Base-by-base conservation (phyloP, 2,329 filamentous ascomycete genomes). In the Myriangium duriaei region DNA sequence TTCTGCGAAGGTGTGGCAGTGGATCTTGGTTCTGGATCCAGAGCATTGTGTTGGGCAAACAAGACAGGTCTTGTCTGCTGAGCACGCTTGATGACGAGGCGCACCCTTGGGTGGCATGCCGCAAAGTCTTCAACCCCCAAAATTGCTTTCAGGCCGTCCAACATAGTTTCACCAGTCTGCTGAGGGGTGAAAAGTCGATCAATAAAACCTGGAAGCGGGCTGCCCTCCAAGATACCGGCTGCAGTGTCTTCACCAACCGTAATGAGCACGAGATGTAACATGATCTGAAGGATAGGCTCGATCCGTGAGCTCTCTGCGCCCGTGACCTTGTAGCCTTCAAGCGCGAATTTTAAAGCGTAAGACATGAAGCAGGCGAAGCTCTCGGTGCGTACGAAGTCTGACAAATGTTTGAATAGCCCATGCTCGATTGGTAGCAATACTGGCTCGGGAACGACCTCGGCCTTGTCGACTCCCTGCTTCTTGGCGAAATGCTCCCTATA, bases 381-480 rank as follows among this genome's bases (percentile, higher is more conserved):
- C 41, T 81, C 76, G 3, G 84, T 88, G 49, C 72, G 70, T 1
- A 86, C 95, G 52, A 96, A 93, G 2, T 67, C 67, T n/a, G 80
- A 69, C 18, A 98, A 68, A 37, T 76, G 67, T 34, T 74, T 67
- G 58, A 95, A 98, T 1, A 81, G 69, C 1, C 91, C 88, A 1
- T 76, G 77, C 1, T 72, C 64, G 38, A 96, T 85, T 9, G 76
- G 72, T 12, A 78, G 76, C 33, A 94, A 69, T 49, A 78, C 84
- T 1, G 92, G 87, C 58, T 96, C 88, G 54, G 84, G 95, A 2
- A 96, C 86, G 42, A 96, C 78, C 38, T 95, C 86, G 29, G 84
- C 76, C 1, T 73, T 64, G 30, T 78, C 69, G 55, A 87, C 86
- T 12, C 87, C 86, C 0, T 80, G 85, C 60, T 82, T 86, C 62